Evolutionary conservation across 2,329 filamentous ascomycete species (phyloP), one percentile per base, ranked within the genome.

Genomic region (Septoria linicola): DNA sequence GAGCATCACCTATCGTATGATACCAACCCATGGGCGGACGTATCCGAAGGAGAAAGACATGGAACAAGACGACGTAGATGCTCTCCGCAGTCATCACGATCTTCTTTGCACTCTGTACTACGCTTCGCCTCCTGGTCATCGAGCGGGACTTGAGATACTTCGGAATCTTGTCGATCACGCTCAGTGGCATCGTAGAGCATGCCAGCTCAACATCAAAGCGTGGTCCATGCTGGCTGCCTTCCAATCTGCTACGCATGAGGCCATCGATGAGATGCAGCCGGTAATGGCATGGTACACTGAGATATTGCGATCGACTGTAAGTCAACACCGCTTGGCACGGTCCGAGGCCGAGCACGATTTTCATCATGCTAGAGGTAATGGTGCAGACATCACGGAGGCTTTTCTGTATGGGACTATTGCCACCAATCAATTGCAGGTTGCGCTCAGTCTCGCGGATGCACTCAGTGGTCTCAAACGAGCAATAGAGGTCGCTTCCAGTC

Each of bases 51-150:
- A 84, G 21, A 70, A 78, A 52, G 67, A 73, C 3, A 63, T 84
- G 11, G 72, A 71, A 23, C 72, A 76, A 46, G 72, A 76, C 49
- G 80, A 80, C 55, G 67, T 84, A 10, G 75, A 79, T 44, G 79
- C 81, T 1, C 67, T 84, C 39, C 75, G 80, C 41, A 84, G 84
- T 57, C 80, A 84, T 52, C 80, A 83, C 56, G 80, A 84, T 59
- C 70, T 84, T 13, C 71, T 84, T 0, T 80, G 77, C 48, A 80
- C 78, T 3, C 68, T 84, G 11, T 83, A 83, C 62, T 82, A 75
- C 71, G 76, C 75, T 35, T 76, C 78, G 31, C 80, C 81, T 20
- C 66, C 76, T 21, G 69, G 71, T 1, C 77, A 72, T 60, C 73
- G 81, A n/a, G 79, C 79, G 34, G 72, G 75, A 36, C 57, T 82